Conservation (phyloP, 2,329 filamentous ascomycete species). For the Setomelanomma holmii region DNA sequence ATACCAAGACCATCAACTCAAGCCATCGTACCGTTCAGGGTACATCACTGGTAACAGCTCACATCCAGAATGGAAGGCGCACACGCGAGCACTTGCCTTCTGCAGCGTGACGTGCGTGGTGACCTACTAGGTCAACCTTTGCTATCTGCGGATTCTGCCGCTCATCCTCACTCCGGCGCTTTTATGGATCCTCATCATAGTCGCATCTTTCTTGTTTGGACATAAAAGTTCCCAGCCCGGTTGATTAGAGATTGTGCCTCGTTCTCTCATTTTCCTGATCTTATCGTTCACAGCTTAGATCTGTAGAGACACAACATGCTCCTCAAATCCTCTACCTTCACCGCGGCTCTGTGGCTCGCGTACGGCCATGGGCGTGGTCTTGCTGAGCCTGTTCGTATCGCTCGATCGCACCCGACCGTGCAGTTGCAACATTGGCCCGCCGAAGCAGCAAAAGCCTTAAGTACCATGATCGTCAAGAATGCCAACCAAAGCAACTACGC, state of each 20-base stretch:
- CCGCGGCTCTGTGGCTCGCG: slow-evolving; percentile 30
- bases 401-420: slow-evolving; percentile 16
- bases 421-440: slow-evolving; percentile 36
- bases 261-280: not conserved
- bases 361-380: slow-evolving; percentile 19
- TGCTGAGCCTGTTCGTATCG: not conserved
- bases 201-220: not conserved
- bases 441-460: slow-evolving; percentile 33
- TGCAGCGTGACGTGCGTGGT: slow-evolving; percentile 3
- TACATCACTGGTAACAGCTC: not conserved
- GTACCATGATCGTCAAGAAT: slow-evolving; percentile 36
- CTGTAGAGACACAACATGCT: not conserved
- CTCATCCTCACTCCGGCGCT: slow-evolving; percentile 2
- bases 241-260: not conserved
- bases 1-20: not conserved
- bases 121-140: not conserved
- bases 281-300: not conserved
- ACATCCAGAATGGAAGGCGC: not conserved
- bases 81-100: slow-evolving; percentile 1
- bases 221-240: not conserved
- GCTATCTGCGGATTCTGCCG: not conserved
- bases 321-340: slow-evolving; percentile 9
- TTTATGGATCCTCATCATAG: slow-evolving; percentile 1
- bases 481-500: slow-evolving; percentile 42
- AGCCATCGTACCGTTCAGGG: not conserved